Conservation (phyloP, 306 rosid genomes). For the Ceratonia siliqua region DNA sequence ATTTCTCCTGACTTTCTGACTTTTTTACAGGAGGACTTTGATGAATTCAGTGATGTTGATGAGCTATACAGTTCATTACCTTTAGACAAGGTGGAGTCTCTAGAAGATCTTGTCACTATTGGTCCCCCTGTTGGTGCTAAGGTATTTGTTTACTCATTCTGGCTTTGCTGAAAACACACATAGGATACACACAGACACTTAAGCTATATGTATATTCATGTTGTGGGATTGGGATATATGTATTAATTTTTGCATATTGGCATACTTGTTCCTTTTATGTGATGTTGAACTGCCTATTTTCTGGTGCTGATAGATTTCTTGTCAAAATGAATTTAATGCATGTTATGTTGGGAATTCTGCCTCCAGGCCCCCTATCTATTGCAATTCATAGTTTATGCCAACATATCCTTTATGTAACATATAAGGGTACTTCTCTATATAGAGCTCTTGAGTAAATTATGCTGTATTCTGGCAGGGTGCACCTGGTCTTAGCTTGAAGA, state of each 20-base stretch:
- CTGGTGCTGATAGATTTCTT: neutral
- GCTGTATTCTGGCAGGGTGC: conserved; percentile 55
- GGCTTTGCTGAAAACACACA: neutral
- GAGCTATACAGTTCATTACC: conserved; percentile 73
- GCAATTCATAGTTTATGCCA: conserved; percentile 10
- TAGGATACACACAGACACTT: neutral
- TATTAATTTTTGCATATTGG: neutral
- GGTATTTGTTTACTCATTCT: conserved; percentile 43
- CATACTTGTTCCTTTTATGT: neutral
- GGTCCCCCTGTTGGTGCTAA: conserved; percentile 72
- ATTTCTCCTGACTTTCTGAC: neutral
- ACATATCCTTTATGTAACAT: neutral
- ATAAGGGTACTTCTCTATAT: neutral
- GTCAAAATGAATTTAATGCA: neutral
- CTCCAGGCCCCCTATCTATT: neutral
- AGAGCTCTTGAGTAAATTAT: conserved; percentile 26
- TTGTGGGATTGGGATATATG: neutral
- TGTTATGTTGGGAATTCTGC: neutral
- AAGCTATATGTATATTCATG: neutral
- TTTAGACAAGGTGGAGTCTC: conserved; percentile 81
- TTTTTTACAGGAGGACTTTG: conserved; percentile 66
- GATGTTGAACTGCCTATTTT: neutral
- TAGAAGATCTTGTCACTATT: conserved; percentile 71
- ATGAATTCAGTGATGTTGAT: conserved; percentile 75
- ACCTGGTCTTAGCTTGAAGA: conserved; percentile 62